Evolutionary conservation across 192 early-diverging fungal genomes (phyloP), one percentile per base, ranked within the genome.

Genomic region (Rhizophagus prolifer): DNA sequence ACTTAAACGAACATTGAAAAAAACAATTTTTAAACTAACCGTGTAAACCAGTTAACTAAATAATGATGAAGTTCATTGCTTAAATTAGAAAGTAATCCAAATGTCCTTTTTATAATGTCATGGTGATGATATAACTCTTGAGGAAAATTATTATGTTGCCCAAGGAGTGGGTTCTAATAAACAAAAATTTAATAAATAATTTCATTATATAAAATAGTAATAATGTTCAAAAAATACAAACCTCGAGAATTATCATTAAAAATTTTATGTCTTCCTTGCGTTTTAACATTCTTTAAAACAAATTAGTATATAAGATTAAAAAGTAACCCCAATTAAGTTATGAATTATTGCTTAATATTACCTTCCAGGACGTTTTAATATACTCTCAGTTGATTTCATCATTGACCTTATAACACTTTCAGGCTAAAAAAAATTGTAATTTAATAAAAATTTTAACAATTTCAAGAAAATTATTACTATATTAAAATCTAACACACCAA

Each of bases 71-170:
- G 86, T 63, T 91, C 88, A 76, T 94, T 94, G 31, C 90, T 87
- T 9, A 98, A 84, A 69, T 93, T 94, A 47, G 94, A 94, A 58
- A 96, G 73, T 25, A 93, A 84, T 62, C 95, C 95, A 58, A 96
- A 88, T 9, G 92, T 83, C 23, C 94, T 89, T 77, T 94, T 92
- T 30, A 92, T 80, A 26, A 98, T 86, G 73, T 94, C 91, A 80
- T 96, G 95, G 81, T 96, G 93, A 77, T 94, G 93, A 67, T 88
- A 85, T 7, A 91, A 85, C 77, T 97, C 96, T 67, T 91, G 87
- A 8, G 87, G 86, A 54, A 88, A 94, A 64, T 85, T 90, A 74
- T 94, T 90, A 74, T 94, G 91, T 65, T 93, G 92, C 21, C 88
- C 78, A 9, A 97, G 81, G 44, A 96, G 83, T 16, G 96, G 95